Base-by-base conservation (phyloP, 2,329 filamentous ascomycete genomes). In the Cordyceps tenuipes region DNA sequence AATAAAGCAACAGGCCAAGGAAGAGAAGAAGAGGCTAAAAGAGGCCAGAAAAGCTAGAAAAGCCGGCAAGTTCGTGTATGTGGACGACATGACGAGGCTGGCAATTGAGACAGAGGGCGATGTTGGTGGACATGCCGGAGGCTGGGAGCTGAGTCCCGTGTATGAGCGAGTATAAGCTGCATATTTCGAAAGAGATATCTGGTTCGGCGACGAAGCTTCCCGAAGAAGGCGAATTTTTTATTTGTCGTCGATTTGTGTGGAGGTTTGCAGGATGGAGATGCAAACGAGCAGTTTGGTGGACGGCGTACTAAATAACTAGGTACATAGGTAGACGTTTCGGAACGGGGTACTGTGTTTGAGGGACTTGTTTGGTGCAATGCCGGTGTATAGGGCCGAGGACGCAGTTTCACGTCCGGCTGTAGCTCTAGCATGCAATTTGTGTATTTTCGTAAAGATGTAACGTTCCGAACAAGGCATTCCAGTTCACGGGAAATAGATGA, bases 1-100 rank as follows among this genome's bases (percentile, higher is more conserved):
- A 5, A 70, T 74, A 46, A 72, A 67, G 60, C 67, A 69, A 46
- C 71, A 71, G 61, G 76, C 72, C 64, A 74, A 73, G 60, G 62
- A 66, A 9, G 66, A 65, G 3, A 70, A 68, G 62, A 62, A 59
- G 41, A 64, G 64, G 43, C 55, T 49, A 29, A 66, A 66, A 39
- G 63, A 61, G 21, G 64, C 43, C 7, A 46, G 61, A 17, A 69
- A 43, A 66, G 43, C 43, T 21, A 3, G n/a, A 59, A 68, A 68
- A 57, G 62, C 61, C 19, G 62, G 57, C 26, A 68, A 66, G 56
- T 26, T 26, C 5, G 5, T n/a, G 9, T 9, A 36, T 19, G 19
- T 17, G n/a, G 29, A 56, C 26, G 43, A 47, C 43, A 12, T 34
- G 34, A 23, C 23, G 39, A 55, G 41, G 41, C 19, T 46, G 26